Evolutionary conservation across 1,284 basidiomycete species (phyloP), one percentile per base, ranked within the genome.

Genomic region (Sporisorium exsertum): DNA sequence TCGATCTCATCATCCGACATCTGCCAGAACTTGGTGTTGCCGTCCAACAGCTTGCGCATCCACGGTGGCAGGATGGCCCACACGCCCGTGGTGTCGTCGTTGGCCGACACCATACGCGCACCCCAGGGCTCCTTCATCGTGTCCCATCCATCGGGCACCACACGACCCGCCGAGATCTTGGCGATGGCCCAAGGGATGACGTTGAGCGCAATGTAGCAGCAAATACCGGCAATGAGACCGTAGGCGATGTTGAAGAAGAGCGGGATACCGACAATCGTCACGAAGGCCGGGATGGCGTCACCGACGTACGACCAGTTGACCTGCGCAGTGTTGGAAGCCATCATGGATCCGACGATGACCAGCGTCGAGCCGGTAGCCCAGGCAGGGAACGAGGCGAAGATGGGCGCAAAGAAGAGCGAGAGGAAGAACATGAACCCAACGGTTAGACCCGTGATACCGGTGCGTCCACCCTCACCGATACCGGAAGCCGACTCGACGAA

Each of bases 321-420:
- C 64, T 93, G 91, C 43, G 91, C 89, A 15, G 93, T 92, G 82
- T 93, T 94, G 81, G 91, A 89, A 83, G 94, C 93, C 94, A 95
- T 95, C 84, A 95, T 88, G 27, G 91, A 92, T 26, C 94, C 94
- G 42, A 94, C 93, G 68, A 95, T 92, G 68, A 94, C 90, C 52
- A 95, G 88, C 5, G 93, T 93, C 65, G 93, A 92, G 7, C 94
- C 94, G 0, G 94, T 95, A 1, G 94, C 93, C 92, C 93, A 95
- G 0, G 90, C 81, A 0, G 94, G 94, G 72, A 95, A 93, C 20
- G 91, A 92, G 18, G 93, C 92, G 77, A 95, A 94, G 81, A 95
- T 92, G 4, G 94, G 94, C 13, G 93, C 90, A 81, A 95, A 95
- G 89, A 95, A 95, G 67, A 95, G 88, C 5, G 90, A 92, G 64